Evolutionary conservation across 1,284 basidiomycete genomes (phyloP).

Genomic region (Leucoagaricus sp.): DNA sequence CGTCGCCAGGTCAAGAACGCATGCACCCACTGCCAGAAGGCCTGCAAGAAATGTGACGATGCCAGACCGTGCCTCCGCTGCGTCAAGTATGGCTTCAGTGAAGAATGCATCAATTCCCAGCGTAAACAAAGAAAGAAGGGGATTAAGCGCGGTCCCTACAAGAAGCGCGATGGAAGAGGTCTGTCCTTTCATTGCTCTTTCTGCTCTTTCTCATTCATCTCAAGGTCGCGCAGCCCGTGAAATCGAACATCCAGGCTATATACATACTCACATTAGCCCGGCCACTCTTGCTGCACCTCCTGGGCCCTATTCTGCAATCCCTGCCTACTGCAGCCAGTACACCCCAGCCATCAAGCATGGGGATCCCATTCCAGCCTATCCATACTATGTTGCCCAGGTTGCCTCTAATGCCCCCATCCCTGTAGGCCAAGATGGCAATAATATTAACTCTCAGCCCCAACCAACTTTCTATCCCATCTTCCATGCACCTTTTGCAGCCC

Average conservation of each 20-base stretch:
- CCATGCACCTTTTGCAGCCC: constrained; percentile 15
- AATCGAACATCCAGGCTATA: constrained; percentile 47
- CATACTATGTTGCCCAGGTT: constrained; percentile 22
- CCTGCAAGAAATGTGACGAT: constrained; percentile 91
- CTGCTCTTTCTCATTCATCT: constrained; percentile 35
- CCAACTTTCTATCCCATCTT: constrained; percentile 47
- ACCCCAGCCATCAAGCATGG: constrained; percentile 52
- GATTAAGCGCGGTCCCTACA: constrained; percentile 88
- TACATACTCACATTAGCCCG: not conserved
- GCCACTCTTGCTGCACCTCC: not conserved
- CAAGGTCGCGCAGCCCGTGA: constrained; percentile 56
- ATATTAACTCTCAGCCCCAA: constrained; percentile 21
- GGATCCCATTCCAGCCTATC: constrained; percentile 44
- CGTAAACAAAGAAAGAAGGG: constrained; percentile 86
- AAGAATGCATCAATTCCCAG: constrained; percentile 80
- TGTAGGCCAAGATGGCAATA: not conserved
- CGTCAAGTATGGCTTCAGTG: constrained; percentile 80
- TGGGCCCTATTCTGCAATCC: constrained; percentile 27
- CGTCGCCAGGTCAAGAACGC: constrained; percentile 90
- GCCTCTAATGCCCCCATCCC: not conserved
- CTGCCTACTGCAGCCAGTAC: constrained; percentile 46
- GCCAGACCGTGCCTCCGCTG: constrained; percentile 85
- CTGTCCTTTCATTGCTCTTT: constrained; percentile 22
- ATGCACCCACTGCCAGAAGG: constrained; percentile 86
- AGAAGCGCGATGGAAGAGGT: constrained; percentile 89